phyloP scores from a whole-genome alignment of 2,329 filamentous ascomycete species.

The Aspergillus ochraceus region DNA sequence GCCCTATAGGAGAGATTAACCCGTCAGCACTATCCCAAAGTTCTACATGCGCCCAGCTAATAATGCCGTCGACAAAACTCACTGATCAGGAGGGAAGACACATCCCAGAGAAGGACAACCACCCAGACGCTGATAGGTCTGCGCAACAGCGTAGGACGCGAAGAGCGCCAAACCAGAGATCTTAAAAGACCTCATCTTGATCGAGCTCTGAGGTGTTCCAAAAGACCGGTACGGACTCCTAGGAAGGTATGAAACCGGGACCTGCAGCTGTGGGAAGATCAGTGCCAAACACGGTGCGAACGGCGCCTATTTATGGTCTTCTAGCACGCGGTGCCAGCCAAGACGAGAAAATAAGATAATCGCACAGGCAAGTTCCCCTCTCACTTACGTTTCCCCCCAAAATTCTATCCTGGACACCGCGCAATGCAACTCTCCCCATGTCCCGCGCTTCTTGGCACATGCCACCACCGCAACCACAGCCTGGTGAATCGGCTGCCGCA shows the following conservation, averaged over 20 bases:
- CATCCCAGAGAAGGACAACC: constrained; percentile 58
- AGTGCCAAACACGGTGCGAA: constrained; percentile 1
- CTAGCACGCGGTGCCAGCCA: not conserved
- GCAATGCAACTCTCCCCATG: constrained; percentile 3
- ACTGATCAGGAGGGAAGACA: constrained; percentile 60
- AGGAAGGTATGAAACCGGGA: not conserved
- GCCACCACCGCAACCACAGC: constrained; percentile 1
- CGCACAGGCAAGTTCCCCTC: not conserved
- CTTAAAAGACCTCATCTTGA: constrained; percentile 27
- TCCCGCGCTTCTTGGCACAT: constrained; percentile 14
- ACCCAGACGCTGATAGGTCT: constrained; percentile 58
- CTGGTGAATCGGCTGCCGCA: not conserved
- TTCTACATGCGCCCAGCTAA: not conserved
- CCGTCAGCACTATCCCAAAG: not conserved
- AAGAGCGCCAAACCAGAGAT: constrained; percentile 26
- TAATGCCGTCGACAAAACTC: constrained; percentile 20
- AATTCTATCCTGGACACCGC: not conserved
- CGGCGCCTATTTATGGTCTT: constrained; percentile 1
- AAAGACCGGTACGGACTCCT: not conserved
- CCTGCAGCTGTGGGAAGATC: constrained; percentile 8
- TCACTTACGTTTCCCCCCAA: not conserved
- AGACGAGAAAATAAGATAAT: not conserved
- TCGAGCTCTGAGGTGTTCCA: not conserved
- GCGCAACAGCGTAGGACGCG: constrained; percentile 37
- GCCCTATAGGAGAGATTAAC: constrained; percentile 47